Conservation (phyloP, 768 basidiomycete genomes). For the Pleurotus salmoneostramineus region DNA sequence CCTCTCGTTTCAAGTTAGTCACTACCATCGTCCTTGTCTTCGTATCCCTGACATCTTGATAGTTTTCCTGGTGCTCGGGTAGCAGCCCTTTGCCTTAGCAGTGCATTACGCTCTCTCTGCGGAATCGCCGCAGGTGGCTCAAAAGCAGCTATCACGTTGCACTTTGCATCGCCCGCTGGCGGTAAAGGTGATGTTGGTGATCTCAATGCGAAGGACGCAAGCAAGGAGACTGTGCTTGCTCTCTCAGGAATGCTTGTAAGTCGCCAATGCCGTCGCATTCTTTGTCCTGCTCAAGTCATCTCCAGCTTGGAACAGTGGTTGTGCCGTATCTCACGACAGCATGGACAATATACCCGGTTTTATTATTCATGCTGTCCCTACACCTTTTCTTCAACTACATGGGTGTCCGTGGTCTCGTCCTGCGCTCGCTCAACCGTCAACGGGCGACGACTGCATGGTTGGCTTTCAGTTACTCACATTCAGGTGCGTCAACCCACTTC, state of each 20-base stretch:
- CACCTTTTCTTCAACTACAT: conserved; percentile 59
- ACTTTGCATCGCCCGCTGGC: conserved; percentile 50
- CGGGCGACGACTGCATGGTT: conserved; percentile 52
- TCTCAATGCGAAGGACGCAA: conserved; percentile 68
- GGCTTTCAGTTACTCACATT: conserved; percentile 24
- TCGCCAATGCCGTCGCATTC: neutral
- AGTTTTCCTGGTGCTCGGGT: conserved; percentile 37
- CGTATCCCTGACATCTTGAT: neutral
- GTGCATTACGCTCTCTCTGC: conserved; percentile 55
- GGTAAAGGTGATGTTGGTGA: conserved; percentile 66
- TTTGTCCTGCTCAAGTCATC: neutral
- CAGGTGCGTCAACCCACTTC: neutral
- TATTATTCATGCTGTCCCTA: conserved; percentile 45
- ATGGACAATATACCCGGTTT: conserved; percentile 42
- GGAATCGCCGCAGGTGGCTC: conserved; percentile 65
- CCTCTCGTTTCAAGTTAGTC: neutral
- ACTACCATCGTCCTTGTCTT: neutral
- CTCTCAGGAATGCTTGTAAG: conserved; percentile 66
- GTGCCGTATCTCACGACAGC: conserved; percentile 51
- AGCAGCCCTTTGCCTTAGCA: conserved; percentile 52
- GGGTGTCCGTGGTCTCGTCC: conserved; percentile 52
- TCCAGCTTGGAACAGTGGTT: conserved; percentile 57
- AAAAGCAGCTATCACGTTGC: conserved; percentile 64
- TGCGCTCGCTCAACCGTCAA: conserved; percentile 59
- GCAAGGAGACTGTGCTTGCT: conserved; percentile 67